Evolutionary conservation across 2,329 filamentous ascomycete species (phyloP).

Genomic region (Ilyonectria robusta): DNA sequence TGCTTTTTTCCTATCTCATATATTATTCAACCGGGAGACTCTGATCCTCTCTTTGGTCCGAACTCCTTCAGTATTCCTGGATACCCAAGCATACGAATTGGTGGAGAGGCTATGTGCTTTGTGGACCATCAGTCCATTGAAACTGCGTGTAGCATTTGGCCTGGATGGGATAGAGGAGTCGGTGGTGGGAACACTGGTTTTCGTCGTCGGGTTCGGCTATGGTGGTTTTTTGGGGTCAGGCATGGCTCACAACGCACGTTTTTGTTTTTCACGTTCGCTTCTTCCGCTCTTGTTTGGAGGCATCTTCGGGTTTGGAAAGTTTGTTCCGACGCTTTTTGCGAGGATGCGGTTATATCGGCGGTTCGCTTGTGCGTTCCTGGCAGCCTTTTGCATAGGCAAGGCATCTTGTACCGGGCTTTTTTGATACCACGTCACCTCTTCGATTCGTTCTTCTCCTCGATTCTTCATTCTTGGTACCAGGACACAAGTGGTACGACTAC

Average conservation of each 20-base stretch:
- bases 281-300: slow-evolving; percentile 36
- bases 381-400: slow-evolving; percentile 41
- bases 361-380: slow-evolving; percentile 40
- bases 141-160: slow-evolving; percentile 53
- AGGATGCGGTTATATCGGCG: slow-evolving; percentile 38
- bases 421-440: slow-evolving; percentile 50
- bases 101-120: slow-evolving; percentile 55
- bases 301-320: slow-evolving; percentile 37
- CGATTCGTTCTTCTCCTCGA: slow-evolving; percentile 38
- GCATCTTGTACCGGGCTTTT: slow-evolving; percentile 48
- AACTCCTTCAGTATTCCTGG: slow-evolving; percentile 51
- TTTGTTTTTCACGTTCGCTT: slow-evolving; percentile 32
- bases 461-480: slow-evolving; percentile 27
- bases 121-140: slow-evolving; percentile 49
- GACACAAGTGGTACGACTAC: slow-evolving; percentile 6
- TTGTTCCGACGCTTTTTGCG: slow-evolving; percentile 36
- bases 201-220: slow-evolving; percentile 19
- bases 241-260: slow-evolving; percentile 38
- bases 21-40: slow-evolving; percentile 35
- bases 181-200: slow-evolving; percentile 42
- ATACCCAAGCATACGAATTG: slow-evolving; percentile 55
- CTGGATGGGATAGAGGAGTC: slow-evolving; percentile 59
- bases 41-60: slow-evolving; percentile 43
- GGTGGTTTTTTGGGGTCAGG: slow-evolving; percentile 30
- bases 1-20: slow-evolving; percentile 34